Percentiles rank a stretch among this genome's conserved stretches.
phyloP scores from a whole-genome alignment of 208 protist genomes.

The Histomonas meleagridis region DNA sequence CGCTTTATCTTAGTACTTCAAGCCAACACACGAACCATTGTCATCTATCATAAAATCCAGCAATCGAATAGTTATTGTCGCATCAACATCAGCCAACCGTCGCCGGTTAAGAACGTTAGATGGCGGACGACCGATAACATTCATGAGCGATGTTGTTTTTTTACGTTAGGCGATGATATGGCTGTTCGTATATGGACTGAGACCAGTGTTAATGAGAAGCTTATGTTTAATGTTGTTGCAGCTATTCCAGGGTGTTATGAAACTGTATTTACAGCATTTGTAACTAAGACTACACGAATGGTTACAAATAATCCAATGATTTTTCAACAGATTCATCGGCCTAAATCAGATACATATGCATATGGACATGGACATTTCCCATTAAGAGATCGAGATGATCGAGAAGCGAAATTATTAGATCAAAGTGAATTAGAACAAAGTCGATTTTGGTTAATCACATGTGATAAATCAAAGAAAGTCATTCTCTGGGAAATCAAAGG shows the following conservation, averaged over 20 bases:
- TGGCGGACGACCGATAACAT: conserved; percentile 11
- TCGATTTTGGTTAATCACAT: neutral
- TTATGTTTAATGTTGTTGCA: conserved; percentile 9
- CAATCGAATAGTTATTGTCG: neutral
- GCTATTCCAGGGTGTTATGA: neutral
- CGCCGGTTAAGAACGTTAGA: neutral
- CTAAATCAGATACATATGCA: neutral
- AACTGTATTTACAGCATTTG: neutral
- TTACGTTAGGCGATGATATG: neutral
- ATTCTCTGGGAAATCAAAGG: neutral
- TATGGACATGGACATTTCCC: neutral
- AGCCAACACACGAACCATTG: neutral
- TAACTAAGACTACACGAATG: neutral
- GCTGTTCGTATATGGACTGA: neutral
- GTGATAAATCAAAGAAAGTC: neutral
- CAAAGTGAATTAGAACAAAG: neutral
- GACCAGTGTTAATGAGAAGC: conserved; percentile 2
- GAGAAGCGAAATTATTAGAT: neutral
- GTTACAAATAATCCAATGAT: neutral
- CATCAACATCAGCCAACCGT: neutral
- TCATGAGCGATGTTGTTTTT: neutral
- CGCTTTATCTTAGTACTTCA: neutral
- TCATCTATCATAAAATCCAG: neutral
- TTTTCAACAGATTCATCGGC: neutral
- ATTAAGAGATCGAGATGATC: neutral